Conservation (phyloP, 768 basidiomycete species). For the Suillus discolor region DNA sequence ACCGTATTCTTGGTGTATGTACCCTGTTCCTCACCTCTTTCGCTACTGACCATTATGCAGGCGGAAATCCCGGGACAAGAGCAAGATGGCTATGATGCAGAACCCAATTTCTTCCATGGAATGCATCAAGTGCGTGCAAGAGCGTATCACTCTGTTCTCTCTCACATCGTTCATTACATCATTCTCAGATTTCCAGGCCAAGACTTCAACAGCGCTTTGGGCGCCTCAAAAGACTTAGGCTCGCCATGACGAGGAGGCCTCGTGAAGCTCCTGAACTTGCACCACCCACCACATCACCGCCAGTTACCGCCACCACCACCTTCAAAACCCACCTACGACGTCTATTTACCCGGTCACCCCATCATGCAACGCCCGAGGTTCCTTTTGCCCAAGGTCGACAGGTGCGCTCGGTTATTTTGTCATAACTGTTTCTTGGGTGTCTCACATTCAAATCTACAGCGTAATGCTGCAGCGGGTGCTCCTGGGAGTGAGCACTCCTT, state of each 20-base stretch:
- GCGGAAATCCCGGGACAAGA: neutral
- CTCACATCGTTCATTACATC: neutral
- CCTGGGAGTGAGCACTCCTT: too few species aligned
- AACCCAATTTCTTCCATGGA: neutral
- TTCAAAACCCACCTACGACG: neutral
- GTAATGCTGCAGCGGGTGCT: too few species aligned
- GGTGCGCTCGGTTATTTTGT: too few species aligned
- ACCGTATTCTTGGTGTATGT: neutral
- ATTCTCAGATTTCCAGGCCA: neutral
- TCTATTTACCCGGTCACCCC: neutral
- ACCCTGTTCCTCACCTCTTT: neutral
- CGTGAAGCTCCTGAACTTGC: neutral
- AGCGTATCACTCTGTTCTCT: neutral
- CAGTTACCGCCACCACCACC: neutral
- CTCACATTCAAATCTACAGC: too few species aligned
- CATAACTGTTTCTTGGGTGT: too few species aligned
- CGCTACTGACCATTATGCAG: neutral
- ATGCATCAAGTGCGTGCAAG: neutral
- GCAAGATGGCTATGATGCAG: neutral
- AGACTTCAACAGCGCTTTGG: neutral
- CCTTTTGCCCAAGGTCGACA: too few species aligned
- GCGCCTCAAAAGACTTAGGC: neutral
- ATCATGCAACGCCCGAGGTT: neutral
- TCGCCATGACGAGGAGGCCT: neutral
- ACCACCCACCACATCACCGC: neutral